phyloP scores from a whole-genome alignment of 805 yeast genomes.

The Pichia californica region DNA sequence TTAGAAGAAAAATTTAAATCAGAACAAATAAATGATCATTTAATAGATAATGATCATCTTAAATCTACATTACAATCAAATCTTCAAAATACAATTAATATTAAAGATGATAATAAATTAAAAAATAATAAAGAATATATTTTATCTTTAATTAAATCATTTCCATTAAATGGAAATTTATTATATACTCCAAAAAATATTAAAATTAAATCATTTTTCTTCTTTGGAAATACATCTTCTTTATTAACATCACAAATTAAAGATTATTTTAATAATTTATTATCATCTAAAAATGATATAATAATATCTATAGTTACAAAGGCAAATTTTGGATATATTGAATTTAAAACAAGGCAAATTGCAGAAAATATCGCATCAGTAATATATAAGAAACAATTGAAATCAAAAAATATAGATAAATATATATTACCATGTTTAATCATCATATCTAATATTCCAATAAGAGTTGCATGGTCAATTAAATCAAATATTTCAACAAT shows the following conservation, averaged over 20 bases:
- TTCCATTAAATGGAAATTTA: conserved; percentile 67
- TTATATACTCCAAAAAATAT: conserved; percentile 33
- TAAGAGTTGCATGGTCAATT: conserved; percentile 53
- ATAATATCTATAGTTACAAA: conserved; percentile 47
- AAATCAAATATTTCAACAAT: conserved; percentile 29
- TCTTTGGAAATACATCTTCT: conserved; percentile 67
- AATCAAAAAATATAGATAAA: background rate
- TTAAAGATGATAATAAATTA: conserved; percentile 15
- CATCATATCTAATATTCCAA: conserved; percentile 34
- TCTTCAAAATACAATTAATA: conserved; percentile 6
- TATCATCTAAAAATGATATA: conserved; percentile 4
- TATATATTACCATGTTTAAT: conserved; percentile 28
- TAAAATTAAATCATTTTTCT: conserved; percentile 52
- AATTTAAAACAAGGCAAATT: conserved; percentile 39
- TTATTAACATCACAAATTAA: conserved; percentile 58
- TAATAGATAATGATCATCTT: conserved; percentile 5
- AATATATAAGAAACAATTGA: conserved; percentile 9
- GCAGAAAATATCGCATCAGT: conserved; percentile 43
- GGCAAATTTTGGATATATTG: conserved; percentile 62
- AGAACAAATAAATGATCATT: conserved; percentile 10
- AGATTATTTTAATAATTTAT: conserved; percentile 38
- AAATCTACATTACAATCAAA: conserved; percentile 5
- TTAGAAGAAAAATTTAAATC: conserved; percentile 27
- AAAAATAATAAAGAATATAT: background rate
- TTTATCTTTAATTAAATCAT: conserved; percentile 43